Evolutionary conservation across 2,329 filamentous ascomycete species (phyloP).

Genomic region (Neoscytalidium dimidiatum): DNA sequence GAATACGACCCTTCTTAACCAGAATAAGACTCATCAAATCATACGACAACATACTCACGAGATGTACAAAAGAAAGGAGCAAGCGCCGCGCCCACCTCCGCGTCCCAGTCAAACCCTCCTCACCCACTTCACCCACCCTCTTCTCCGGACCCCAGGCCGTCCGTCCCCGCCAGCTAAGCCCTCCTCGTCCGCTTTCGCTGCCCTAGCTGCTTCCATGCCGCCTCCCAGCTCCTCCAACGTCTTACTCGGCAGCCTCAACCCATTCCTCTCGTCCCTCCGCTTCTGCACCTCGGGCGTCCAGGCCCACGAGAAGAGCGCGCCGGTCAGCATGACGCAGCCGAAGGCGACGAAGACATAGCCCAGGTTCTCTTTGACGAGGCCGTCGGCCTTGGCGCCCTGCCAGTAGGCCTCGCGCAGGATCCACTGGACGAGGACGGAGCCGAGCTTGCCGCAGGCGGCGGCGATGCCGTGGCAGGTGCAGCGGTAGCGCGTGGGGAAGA

Average conservation of each 20-base stretch:
- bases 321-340: slow-evolving; percentile 20
- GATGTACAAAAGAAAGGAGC: too few relatives aligned
- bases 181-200: background rate
- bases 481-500: slow-evolving; percentile 58
- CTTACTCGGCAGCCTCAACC: slow-evolving; percentile 8
- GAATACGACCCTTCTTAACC: too few relatives aligned
- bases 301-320: slow-evolving; percentile 21
- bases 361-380: background rate
- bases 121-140: background rate
- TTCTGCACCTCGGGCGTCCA: slow-evolving; percentile 21
- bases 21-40: too few relatives aligned
- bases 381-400: background rate
- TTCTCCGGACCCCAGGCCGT: background rate
- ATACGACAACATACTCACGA: too few relatives aligned
- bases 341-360: slow-evolving; percentile 21
- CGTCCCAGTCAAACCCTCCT: background rate
- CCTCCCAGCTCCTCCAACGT: slow-evolving; percentile 18
- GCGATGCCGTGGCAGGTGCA: slow-evolving; percentile 56
- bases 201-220: slow-evolving; percentile 2
- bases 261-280: slow-evolving; percentile 7
- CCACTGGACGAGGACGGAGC: slow-evolving; percentile 48
- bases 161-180: background rate
- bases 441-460: slow-evolving; percentile 56
- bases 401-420: slow-evolving; percentile 30
- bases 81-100: too few relatives aligned